Evolutionary conservation across 2,329 filamentous ascomycete genomes (phyloP), one percentile per base, ranked within the genome.

Genomic region (Microdochium bolleyi): DNA sequence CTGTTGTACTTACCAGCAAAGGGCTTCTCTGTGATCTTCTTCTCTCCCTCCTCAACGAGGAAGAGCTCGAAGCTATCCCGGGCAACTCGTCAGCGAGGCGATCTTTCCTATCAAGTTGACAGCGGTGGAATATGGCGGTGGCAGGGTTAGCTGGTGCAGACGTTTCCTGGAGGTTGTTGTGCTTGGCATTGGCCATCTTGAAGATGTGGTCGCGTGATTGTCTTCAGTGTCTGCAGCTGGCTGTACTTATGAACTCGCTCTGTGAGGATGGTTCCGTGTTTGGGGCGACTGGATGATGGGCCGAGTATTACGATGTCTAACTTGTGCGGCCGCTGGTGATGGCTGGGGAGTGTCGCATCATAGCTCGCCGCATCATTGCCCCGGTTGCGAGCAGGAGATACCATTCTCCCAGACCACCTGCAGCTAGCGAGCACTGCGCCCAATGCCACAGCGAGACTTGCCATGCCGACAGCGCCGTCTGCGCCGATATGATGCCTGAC

Each of bases 11-110:
- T 78, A 95, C 92, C 89, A 53, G 92, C 94, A 67, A 96, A 94
- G 7, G 89, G 79, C 65, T 88, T 87, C 72, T 91, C 86, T 55
- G 91, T 87, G 54, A 96, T 89, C 74, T 96, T 97, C 77, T 92
- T 94, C 79, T 99, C 90, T 56, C 87, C 91, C 54, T 67, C 64
- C 49, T 63, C 82, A 55, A 97, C 87, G 58, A 96, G 74, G 74
- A 96, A 97, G 49, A 95, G 83, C 77, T 97, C 94, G 75, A 95
- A 95, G 66, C 94, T 97, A 54, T 22, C 14, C 16, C 13, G 24
- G 37, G 7, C 2, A 25, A 51, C 52, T 52, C 61, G 55, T 61
- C 64, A 52, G 62, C 57, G 52, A 51, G 50, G 30, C 13, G 30
- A 5, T 30, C n/a, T 30, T 11, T 30, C 21, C 7, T 22, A 13